Conservation (phyloP, 2,329 filamentous ascomycete species). For the Trichoderma oligosporum region DNA sequence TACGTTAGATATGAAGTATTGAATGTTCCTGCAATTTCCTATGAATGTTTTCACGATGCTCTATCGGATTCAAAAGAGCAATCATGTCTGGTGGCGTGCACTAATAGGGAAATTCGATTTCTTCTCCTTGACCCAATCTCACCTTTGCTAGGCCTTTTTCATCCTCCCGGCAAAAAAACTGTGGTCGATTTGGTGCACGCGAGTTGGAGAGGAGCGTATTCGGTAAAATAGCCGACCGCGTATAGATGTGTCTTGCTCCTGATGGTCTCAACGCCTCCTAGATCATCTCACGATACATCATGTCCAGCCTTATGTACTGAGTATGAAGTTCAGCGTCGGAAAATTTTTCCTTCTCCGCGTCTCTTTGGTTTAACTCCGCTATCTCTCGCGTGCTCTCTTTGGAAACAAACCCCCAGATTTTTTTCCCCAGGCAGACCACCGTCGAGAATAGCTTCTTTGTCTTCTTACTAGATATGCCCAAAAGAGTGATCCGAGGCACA, state of each 20-base stretch:
- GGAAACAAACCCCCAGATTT: constrained; percentile 1
- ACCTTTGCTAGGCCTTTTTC: neutral
- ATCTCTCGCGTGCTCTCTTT: constrained; percentile 4
- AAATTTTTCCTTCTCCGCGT: neutral
- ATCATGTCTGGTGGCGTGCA: neutral
- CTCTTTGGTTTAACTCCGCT: too few relatives aligned
- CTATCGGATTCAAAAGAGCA: neutral
- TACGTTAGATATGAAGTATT: too few relatives aligned
- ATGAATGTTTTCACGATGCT: too few relatives aligned
- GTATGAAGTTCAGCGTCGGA: neutral
- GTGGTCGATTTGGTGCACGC: neutral
- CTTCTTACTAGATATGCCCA: neutral
- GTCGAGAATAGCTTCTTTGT: neutral
- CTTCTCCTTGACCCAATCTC: neutral
- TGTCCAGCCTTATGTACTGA: neutral
- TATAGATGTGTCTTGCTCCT: neutral
- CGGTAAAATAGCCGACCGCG: too few relatives aligned
- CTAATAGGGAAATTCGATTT: constrained; percentile 12
- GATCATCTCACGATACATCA: neutral
- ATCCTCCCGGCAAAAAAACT: neutral
- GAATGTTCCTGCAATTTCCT: too few relatives aligned
- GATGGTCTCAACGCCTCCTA: neutral
- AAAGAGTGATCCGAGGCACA: constrained; percentile 16
- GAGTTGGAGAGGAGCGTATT: neutral
- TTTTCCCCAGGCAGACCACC: constrained; percentile 1